Evolutionary conservation across 306 rosid genomes (phyloP), one percentile per base, ranked within the genome.

Genomic region (Ormosia emarginata): DNA sequence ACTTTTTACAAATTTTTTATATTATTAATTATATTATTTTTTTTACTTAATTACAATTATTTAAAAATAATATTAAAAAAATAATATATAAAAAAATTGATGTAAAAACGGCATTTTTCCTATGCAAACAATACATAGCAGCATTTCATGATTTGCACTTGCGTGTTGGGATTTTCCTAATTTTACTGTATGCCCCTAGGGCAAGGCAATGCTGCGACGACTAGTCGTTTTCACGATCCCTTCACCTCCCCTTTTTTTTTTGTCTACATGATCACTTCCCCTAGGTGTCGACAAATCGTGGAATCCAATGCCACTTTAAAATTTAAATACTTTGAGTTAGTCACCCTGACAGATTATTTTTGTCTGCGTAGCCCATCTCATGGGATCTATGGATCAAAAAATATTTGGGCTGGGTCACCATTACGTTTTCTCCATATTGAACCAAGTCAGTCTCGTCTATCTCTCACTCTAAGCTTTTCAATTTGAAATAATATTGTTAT

Each of bases 291-390:
- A 85, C 88, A 81, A 81, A 64, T 14, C 49, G 63, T 17, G 77
- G 85, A 81, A 81, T 81, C 80, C 85, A 33, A 85, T 81, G 88
- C 70, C 14, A 33, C 41, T 24, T 24, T 24, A 24, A 24, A 24
- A 24, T 34, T 53, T 66, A 12, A 6, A 72, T 71, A 44, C 75
- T 43, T 55, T 8, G 40, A 53, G 53, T 67, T 64, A 56, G 52
- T 18, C 55, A 3, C 12, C 29, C 81, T 32, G 75, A 17, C 44
- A 10, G 0, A 1, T 32, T 18, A 18, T 50, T 36, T 2, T 53
- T 29, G 37, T 8, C 1, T 10, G 29, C 61, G 34, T 49, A 64
- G 78, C 74, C 73, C 79, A 81, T 33, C 3, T 32, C 0, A 18
- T 40, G 67, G 75, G 75, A 10, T 47, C 75, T 58, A 70, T 30